Base-by-base conservation (phyloP, 345 rosid genomes). In the Heritiera littoralis region DNA sequence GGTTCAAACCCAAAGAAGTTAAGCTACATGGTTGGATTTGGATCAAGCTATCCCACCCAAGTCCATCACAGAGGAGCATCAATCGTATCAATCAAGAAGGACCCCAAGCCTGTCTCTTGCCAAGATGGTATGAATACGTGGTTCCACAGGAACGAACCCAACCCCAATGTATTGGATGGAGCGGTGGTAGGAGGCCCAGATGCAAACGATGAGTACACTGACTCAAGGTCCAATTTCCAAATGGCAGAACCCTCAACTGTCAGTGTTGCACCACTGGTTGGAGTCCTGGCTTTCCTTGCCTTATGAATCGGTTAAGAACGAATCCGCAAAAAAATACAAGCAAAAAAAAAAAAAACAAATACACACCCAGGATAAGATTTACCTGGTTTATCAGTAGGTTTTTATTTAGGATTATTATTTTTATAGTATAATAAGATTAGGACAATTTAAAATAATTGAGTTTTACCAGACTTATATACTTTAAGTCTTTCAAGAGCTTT, bases 161-260 rank as follows among this genome's bases (percentile, higher is more conserved):
- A 94, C 83, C 94, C 92, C 11, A 89, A 90, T 82, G 84, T 89
- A 12, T 76, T 92, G 66, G 80, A 77, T 2, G 94, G 97, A 66
- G 95, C 93, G 35, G 49, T 92, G 20, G 92, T 94, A 10, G 90
- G 95, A 30, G 94, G 98, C 40, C 93, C 94, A 8, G 90, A 91
- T 79, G 82, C 81, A 15, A 85, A 88, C 49, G 97, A 94, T 72
- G 65, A 61, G 35, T 90, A 81, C 49, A 77, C 70, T 3, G 95
- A 89, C 81, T 23, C 65, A 10, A 83, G 94, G 79, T 60, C 40
- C 38, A 90, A 90, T 72, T 86, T 17, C 74, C 86, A 87, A 63
- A 87, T 83, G 66, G 81, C 77, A 6, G 89, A 92, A 81, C 87
- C 95, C 32, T 88, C 86, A 3, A 85, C 88, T 6, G 87, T 78